These are phyloP conservation scores for Musa troglodytarum DNA, from an alignment of 176 grass and related monocot species.

Conservation along the genomic window DNA sequence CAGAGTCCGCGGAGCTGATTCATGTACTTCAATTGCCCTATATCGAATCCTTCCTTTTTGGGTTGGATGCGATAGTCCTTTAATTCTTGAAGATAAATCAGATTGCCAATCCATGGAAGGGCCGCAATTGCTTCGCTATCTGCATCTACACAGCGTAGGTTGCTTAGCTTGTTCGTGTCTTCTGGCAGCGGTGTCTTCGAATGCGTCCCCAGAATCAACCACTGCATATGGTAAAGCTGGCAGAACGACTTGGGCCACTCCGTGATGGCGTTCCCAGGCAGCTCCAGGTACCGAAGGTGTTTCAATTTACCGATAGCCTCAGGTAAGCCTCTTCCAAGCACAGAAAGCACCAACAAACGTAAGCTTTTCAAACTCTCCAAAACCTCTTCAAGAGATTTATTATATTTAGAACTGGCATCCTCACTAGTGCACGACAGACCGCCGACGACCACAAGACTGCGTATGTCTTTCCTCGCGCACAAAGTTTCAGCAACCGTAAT, in stretches of 20 bases:
- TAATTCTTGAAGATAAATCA: slow-evolving; percentile 57
- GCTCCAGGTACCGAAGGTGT: slow-evolving; percentile 36
- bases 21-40: slow-evolving; percentile 42
- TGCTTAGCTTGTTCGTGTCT: neutral
- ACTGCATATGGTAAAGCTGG: slow-evolving; percentile 36
- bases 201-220: neutral
- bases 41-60: slow-evolving; percentile 32
- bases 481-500: slow-evolving; percentile 5
- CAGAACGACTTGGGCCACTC: slow-evolving; percentile 14
- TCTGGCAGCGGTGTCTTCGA: no score
- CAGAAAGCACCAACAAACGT: slow-evolving; percentile 36
- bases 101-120: slow-evolving; percentile 42
- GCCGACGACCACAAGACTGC: slow-evolving; percentile 26
- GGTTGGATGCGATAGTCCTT: slow-evolving; percentile 33
- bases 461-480: slow-evolving; percentile 14
- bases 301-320: slow-evolving; percentile 16
- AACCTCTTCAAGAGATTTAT: neutral
- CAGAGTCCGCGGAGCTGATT: slow-evolving; percentile 36
- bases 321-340: slow-evolving; percentile 1
- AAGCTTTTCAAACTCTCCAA: slow-evolving; percentile 15
- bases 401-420: neutral
- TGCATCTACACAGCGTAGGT: slow-evolving; percentile 33
- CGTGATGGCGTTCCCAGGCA: neutral
- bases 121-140: slow-evolving; percentile 24
- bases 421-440: neutral